Evolutionary conservation across 2,329 filamentous ascomycete genomes (phyloP).

Genomic region (Orbilia oligospora): DNA sequence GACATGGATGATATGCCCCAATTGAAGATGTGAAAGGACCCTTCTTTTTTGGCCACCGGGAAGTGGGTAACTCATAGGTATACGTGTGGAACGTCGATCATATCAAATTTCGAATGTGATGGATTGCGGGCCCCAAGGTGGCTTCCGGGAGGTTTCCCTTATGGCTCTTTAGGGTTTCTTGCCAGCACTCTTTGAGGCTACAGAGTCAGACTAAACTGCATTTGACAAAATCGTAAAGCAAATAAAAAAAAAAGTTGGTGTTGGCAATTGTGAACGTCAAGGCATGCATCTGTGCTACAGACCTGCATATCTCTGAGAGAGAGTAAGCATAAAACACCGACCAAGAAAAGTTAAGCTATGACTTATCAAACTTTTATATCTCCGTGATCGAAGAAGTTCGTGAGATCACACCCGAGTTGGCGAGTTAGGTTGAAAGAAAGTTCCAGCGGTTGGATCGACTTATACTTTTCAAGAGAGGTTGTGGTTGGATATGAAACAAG

Average conservation of each 20-base stretch:
- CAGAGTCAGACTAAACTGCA: constrained; percentile 3
- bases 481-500: constrained; percentile 35
- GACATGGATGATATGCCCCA: constrained; percentile 4
- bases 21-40: constrained; percentile 26
- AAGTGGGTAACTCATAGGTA: constrained; percentile 27
- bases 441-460: constrained; percentile 19
- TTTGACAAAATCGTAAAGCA: constrained; percentile 11
- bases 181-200: neutral
- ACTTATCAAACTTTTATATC: constrained; percentile 28
- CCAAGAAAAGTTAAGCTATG: constrained; percentile 49
- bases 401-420: constrained; percentile 24
- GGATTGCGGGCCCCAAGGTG: constrained; percentile 22
- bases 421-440: constrained; percentile 18
- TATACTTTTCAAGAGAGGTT: neutral
- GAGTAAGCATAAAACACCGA: neutral
- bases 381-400: constrained; percentile 14
- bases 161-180: constrained; percentile 17
- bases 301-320: constrained; percentile 15
- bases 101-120: constrained; percentile 39
- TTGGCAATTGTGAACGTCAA: constrained; percentile 24
- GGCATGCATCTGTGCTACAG: constrained; percentile 34
- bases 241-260: constrained; percentile 9
- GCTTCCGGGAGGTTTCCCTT: constrained; percentile 39
- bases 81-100: constrained; percentile 40
- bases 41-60: constrained; percentile 29